Conservation (phyloP, 345 rosid genomes). For the Syzygium oleosum region DNA sequence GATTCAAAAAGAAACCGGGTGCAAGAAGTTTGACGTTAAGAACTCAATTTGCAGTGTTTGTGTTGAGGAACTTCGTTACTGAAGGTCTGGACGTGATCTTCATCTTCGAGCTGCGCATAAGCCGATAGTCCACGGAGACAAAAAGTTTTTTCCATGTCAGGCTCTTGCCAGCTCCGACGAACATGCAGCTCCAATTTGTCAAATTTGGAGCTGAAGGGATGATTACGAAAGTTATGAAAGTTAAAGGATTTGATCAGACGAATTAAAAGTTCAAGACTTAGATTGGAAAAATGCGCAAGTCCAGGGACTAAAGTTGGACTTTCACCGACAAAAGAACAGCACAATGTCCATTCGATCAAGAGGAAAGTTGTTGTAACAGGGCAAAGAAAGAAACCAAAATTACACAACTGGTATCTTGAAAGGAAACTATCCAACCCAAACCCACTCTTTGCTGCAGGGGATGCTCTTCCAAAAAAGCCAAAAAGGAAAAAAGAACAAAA, state of each 20-base stretch:
- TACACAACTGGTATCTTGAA: not conserved
- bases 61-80: not conserved
- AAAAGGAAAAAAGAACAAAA: not conserved
- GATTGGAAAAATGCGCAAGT: not conserved
- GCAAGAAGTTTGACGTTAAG: not conserved
- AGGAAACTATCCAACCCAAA: not conserved
- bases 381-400: not conserved
- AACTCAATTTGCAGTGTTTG: not conserved
- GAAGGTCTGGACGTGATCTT: not conserved
- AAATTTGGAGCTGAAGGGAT: not conserved
- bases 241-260: not conserved
- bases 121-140: not conserved
- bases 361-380: not conserved
- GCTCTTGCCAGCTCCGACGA: not conserved
- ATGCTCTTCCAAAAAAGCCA: not conserved
- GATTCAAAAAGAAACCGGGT: not conserved
- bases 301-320: not conserved
- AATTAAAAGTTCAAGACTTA: not conserved
- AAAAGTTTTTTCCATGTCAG: not conserved
- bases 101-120: not conserved
- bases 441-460: not conserved
- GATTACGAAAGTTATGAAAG: not conserved
- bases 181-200: not conserved
- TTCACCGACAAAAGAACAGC: not conserved
- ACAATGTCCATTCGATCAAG: not conserved